Percentiles rank a stretch among this genome's conserved stretches.
Conservation (phyloP, 2,329 filamentous ascomycete species). For the Alternaria arbusti region DNA sequence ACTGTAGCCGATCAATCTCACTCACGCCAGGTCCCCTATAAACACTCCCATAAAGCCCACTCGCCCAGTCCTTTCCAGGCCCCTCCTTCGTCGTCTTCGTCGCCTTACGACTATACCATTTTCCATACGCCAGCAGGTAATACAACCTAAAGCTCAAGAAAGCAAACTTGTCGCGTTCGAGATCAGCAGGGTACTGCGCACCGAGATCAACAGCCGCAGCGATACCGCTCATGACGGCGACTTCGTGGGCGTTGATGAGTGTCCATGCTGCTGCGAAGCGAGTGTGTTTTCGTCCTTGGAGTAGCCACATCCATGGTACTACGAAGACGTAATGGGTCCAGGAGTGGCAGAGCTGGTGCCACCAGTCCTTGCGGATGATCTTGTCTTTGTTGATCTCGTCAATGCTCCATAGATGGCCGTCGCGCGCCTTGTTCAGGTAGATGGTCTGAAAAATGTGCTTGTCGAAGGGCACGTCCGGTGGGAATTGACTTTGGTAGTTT, state of each 20-base stretch:
- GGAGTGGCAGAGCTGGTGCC: conserved; percentile 70
- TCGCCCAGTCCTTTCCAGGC: conserved; percentile 62
- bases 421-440: conserved; percentile 65
- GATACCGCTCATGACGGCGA: conserved; percentile 73
- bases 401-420: conserved; percentile 64
- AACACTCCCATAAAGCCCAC: conserved; percentile 64
- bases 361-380: conserved; percentile 69
- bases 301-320: conserved; percentile 74
- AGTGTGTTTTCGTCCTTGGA: conserved; percentile 70
- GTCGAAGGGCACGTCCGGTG: conserved; percentile 60
- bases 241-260: conserved; percentile 72
- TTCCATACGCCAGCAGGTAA: conserved; percentile 66
- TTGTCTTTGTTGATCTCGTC: conserved; percentile 65
- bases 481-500: conserved; percentile 76
- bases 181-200: conserved; percentile 66
- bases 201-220: conserved; percentile 73
- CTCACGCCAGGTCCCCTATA: conserved; percentile 66
- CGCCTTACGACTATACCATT: conserved; percentile 61
- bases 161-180: conserved; percentile 68
- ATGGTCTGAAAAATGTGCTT: conserved; percentile 75
- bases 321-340: conserved; percentile 70
- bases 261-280: conserved; percentile 73
- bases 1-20: conserved; percentile 60
- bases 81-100: conserved; percentile 53
- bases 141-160: conserved; percentile 67